Percentiles rank a stretch among this genome's conserved stretches.
These are phyloP conservation scores for Phytophthora pseudosyringae DNA, from an alignment of 352 stramenopile species.

Conservation along the genomic window DNA sequence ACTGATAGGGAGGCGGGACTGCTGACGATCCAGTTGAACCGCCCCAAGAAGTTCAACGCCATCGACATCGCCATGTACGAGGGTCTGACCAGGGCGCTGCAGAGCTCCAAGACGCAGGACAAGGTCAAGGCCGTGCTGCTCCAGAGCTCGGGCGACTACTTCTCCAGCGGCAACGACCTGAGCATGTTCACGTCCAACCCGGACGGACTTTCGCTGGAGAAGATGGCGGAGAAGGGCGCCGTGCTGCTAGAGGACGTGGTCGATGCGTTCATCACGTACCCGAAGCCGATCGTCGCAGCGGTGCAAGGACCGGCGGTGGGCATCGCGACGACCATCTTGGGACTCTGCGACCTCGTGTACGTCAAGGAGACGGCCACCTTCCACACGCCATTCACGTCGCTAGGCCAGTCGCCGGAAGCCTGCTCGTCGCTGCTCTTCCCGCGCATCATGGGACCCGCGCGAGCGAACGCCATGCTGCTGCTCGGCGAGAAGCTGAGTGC, in stretches of 20 bases:
- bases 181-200: slow-evolving; percentile 77
- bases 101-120: slow-evolving; percentile 64
- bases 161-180: slow-evolving; percentile 91
- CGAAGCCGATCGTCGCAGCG: slow-evolving; percentile 89
- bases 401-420: slow-evolving; percentile 92
- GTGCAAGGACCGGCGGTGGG: slow-evolving; percentile 92
- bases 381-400: slow-evolving; percentile 92
- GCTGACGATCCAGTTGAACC: slow-evolving; percentile 83
- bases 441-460: slow-evolving; percentile 83
- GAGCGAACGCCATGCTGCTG: slow-evolving; percentile 89
- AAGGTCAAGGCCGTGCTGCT: slow-evolving; percentile 87
- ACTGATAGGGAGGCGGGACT: slow-evolving; percentile 56
- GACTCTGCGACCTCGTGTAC: slow-evolving; percentile 92
- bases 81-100: slow-evolving; percentile 71
- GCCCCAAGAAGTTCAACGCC: slow-evolving; percentile 87
- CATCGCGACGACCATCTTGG: slow-evolving; percentile 89
- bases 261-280: slow-evolving; percentile 85
- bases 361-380: slow-evolving; percentile 87
- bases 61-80: slow-evolving; percentile 88
- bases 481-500: slow-evolving; percentile 87
- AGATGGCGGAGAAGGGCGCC: slow-evolving; percentile 63
- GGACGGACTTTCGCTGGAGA: slow-evolving; percentile 58
- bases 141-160: slow-evolving; percentile 87
- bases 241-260: slow-evolving; percentile 70
- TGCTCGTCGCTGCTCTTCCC: slow-evolving; percentile 90